Evolutionary conservation across 2,329 filamentous ascomycete genomes (phyloP).

Genomic region (Ceratocystis harringtonii): DNA sequence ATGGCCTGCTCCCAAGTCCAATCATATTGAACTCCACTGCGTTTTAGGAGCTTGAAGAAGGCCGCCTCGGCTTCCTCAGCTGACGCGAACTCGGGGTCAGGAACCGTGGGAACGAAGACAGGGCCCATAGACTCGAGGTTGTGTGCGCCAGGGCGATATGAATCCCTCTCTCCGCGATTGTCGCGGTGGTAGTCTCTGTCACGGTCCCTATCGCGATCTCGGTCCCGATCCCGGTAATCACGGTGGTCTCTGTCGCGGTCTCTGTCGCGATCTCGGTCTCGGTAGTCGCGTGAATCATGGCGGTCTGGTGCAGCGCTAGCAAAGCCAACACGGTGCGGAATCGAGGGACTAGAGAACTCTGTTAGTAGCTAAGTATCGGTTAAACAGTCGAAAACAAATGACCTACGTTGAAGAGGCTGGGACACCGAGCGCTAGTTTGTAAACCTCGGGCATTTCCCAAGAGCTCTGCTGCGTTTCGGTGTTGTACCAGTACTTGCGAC

Average conservation of each 20-base stretch:
- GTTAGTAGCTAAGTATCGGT: neutral
- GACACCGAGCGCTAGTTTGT: conserved; percentile 60
- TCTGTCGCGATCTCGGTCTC: conserved; percentile 19
- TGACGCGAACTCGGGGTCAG: conserved; percentile 64
- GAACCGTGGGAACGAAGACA: conserved; percentile 41
- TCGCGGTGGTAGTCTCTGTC: conserved; percentile 24
- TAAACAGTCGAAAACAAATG: neutral
- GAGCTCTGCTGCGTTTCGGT: conserved; percentile 80
- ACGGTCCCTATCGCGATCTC: conserved; percentile 24
- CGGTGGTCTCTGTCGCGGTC: conserved; percentile 16
- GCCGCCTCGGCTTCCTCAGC: conserved; percentile 83
- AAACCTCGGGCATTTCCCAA: conserved; percentile 83
- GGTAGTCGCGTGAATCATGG: conserved; percentile 25
- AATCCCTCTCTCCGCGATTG: conserved; percentile 26
- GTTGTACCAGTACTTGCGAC: conserved; percentile 91
- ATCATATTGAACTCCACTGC: conserved; percentile 72
- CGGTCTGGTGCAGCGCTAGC: conserved; percentile 21
- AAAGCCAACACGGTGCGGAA: conserved; percentile 30
- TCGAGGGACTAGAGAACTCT: conserved; percentile 22
- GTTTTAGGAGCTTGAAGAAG: conserved; percentile 78
- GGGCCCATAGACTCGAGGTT: conserved; percentile 7
- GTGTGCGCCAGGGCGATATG: conserved; percentile 10
- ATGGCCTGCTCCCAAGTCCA: conserved; percentile 90
- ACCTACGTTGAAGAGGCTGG: conserved; percentile 8
- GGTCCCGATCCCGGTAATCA: conserved; percentile 22